These are phyloP conservation scores for Beta corolliflora DNA, from an alignment of 179 eudicot species.

Conservation along the genomic window DNA sequence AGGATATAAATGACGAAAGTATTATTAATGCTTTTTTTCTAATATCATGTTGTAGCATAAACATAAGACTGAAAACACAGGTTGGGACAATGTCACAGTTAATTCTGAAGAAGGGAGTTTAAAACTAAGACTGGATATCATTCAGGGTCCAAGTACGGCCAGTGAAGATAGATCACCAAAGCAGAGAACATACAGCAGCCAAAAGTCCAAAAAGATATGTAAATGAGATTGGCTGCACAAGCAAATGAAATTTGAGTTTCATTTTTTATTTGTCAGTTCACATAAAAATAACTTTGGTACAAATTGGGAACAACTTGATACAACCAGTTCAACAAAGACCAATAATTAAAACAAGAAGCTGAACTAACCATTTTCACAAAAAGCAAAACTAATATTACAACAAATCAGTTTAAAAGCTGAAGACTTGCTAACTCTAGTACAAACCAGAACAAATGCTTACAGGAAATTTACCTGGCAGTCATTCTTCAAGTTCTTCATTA, in stretches of 20 bases:
- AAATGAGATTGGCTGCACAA: background rate
- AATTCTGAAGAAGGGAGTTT: no score
- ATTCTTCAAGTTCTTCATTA: slow-evolving; percentile 29
- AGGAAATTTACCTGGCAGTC: slow-evolving; percentile 13
- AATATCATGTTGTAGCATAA: no score
- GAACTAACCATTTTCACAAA: background rate
- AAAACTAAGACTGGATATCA: no score
- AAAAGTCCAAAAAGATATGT: background rate
- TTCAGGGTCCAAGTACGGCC: no score
- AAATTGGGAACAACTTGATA: background rate
- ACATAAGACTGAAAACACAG: no score
- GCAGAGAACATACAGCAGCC: background rate
- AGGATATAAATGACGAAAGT: no score
- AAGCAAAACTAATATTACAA: background rate
- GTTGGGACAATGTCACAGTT: no score
- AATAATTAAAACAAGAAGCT: background rate
- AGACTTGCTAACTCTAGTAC: background rate
- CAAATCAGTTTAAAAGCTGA: background rate
- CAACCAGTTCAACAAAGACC: background rate
- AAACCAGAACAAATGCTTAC: slow-evolving; percentile 1
- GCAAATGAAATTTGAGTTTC: background rate
- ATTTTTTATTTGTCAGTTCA: background rate
- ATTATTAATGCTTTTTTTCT: no score
- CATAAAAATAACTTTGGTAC: background rate
- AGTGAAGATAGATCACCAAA: background rate